A percentile compares a stretch with the other conserved stretches of the same genome.
Conservation (phyloP, 345 rosid species). For the Euphorbia pulcherrima region DNA sequence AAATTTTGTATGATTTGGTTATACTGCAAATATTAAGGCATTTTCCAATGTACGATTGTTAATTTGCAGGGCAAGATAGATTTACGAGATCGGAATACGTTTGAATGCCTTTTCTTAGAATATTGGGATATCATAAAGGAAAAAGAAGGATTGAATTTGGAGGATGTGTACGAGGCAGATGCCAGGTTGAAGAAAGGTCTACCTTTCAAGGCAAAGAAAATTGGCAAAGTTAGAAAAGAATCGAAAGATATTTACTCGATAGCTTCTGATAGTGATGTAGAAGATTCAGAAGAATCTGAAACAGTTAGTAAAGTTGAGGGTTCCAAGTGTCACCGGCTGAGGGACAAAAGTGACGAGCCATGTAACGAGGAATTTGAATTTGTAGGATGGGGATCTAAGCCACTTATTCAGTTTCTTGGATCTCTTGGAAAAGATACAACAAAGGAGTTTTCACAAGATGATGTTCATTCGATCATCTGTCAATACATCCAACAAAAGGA, state of each 20-base stretch:
- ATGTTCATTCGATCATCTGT: conserved; percentile 34
- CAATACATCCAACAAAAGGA: conserved; percentile 28
- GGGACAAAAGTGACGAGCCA: no score
- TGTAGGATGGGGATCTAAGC: conserved; percentile 48
- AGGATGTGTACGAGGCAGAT: conserved; percentile 31
- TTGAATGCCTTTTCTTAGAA: conserved; percentile 42
- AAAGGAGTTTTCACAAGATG: conserved; percentile 29
- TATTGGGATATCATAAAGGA: conserved; percentile 44
- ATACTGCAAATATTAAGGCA: not conserved
- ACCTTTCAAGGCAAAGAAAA: not conserved
- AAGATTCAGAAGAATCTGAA: conserved; percentile 9
- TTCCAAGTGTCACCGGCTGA: no score
- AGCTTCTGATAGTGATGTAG: conserved; percentile 22
- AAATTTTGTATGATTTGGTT: not conserved
- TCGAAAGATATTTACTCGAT: not conserved
- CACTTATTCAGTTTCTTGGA: conserved; percentile 44
- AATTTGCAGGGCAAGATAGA: conserved; percentile 26
- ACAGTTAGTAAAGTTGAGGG: conserved; percentile 13
- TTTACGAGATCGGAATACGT: conserved; percentile 31
- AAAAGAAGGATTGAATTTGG: conserved; percentile 36
- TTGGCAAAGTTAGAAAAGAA: conserved; percentile 4
- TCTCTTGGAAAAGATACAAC: conserved; percentile 43
- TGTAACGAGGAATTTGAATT: conserved; percentile 33
- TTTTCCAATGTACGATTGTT: not conserved
- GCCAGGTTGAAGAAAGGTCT: conserved; percentile 15